These are phyloP conservation scores for Podospora pseudoanserina DNA, from an alignment of 495 filamentous ascomycete species.

Conservation along the genomic window DNA sequence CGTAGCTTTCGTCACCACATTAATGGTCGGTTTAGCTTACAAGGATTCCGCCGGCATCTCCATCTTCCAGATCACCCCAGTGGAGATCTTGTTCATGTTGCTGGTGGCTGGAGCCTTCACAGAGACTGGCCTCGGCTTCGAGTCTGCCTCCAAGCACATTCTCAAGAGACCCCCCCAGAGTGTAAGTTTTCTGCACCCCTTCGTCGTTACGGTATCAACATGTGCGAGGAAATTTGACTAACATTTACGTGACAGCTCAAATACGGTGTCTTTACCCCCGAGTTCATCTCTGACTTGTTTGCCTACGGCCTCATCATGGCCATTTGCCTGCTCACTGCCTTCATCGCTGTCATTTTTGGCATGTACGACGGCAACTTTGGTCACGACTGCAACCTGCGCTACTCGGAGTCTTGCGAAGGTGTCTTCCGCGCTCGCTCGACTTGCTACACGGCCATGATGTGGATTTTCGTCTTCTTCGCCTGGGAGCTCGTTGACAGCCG, in stretches of 20 bases:
- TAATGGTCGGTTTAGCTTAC: conserved; percentile 68
- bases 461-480: conserved; percentile 65
- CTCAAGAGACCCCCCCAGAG: conserved; percentile 68
- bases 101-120: conserved; percentile 71
- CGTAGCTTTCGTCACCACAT: conserved; percentile 65
- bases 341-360: conserved; percentile 58
- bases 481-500: conserved; percentile 73
- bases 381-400: conserved; percentile 59
- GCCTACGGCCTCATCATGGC: conserved; percentile 70
- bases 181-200: background rate
- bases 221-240: background rate
- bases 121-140: conserved; percentile 70
- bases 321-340: conserved; percentile 45
- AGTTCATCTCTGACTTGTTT: conserved; percentile 69
- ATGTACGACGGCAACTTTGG: conserved; percentile 68
- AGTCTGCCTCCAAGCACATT: conserved; percentile 64
- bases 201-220: background rate
- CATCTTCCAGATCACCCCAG: conserved; percentile 69
- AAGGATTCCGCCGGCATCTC: conserved; percentile 61
- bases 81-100: conserved; percentile 77
- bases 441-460: conserved; percentile 71
- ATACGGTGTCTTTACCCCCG: conserved; percentile 62
- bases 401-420: conserved; percentile 50
- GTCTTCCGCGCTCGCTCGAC: conserved; percentile 75
- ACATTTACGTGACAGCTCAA: conserved; percentile 31